Conservation (phyloP, 1,284 basidiomycete genomes). For the Farysia itapuensis region DNA sequence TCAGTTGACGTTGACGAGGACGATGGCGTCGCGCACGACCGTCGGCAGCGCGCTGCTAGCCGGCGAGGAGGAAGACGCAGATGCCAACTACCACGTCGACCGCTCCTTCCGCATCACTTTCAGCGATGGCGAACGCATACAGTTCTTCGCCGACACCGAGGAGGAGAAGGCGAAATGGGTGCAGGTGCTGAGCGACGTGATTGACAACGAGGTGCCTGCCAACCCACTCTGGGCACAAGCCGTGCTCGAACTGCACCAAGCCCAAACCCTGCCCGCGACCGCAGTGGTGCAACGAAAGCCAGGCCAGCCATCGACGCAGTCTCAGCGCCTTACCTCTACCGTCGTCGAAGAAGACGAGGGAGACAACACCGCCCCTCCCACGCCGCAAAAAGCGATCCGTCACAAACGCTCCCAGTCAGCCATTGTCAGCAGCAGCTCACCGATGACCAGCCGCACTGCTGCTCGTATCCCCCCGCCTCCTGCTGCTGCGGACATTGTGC, state of each 20-base stretch:
- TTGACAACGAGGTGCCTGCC: slow-evolving; percentile 36
- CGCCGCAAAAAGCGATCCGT: slow-evolving; percentile 3
- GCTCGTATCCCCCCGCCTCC: slow-evolving; percentile 17
- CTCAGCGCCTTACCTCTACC: slow-evolving; percentile 16
- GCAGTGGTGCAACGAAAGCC: slow-evolving; percentile 5
- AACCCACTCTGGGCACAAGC: slow-evolving; percentile 53
- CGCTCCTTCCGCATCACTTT: slow-evolving; percentile 85
- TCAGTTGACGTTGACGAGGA: slow-evolving; percentile 19
- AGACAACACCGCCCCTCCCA: slow-evolving; percentile 5
- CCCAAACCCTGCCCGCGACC: not conserved
- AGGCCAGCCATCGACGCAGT: slow-evolving; percentile 14
- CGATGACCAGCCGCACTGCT: slow-evolving; percentile 4
- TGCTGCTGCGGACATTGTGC: slow-evolving; percentile 6
- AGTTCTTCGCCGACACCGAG: slow-evolving; percentile 88
- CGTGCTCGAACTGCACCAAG: slow-evolving; percentile 10
- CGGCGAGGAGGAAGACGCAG: slow-evolving; percentile 65
- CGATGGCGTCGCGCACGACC: slow-evolving; percentile 21
- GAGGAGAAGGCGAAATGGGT: slow-evolving; percentile 85
- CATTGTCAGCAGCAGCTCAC: not conserved
- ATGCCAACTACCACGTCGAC: slow-evolving; percentile 70
- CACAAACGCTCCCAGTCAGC: too few relatives aligned
- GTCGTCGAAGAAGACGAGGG: slow-evolving; percentile 26
- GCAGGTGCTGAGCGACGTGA: slow-evolving; percentile 59
- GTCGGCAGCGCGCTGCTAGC: slow-evolving; percentile 16
- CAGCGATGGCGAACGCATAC: slow-evolving; percentile 75